Percentiles rank a stretch among this genome's conserved stretches.
Evolutionary conservation across 106 monocot genomes (phyloP).

Genomic region (Acorus calamus): DNA sequence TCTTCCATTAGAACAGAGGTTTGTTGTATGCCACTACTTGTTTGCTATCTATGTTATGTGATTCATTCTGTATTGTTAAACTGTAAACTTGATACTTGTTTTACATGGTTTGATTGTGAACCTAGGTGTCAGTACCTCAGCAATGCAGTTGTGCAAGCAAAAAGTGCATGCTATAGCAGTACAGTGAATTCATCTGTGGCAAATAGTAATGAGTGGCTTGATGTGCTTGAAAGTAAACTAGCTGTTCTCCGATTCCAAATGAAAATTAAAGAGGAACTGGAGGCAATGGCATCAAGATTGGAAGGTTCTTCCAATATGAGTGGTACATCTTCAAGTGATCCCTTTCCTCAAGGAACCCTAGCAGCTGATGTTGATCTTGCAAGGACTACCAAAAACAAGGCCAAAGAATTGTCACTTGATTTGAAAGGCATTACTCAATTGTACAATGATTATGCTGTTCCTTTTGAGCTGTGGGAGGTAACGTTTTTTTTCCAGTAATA

Average conservation of each 20-base stretch:
- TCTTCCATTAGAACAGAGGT: constrained; percentile 84
- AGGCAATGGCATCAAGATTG: constrained; percentile 37
- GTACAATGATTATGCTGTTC: constrained; percentile 97
- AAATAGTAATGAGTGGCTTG: constrained; percentile 53
- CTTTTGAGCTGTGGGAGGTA: constrained; percentile 98
- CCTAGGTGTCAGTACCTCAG: constrained; percentile 82
- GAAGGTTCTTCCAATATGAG: constrained; percentile 21
- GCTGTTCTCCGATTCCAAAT: constrained; percentile 84
- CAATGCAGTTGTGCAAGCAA: constrained; percentile 91
- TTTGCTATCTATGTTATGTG: neutral
- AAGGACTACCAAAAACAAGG: constrained; percentile 55
- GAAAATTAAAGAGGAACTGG: constrained; percentile 81
- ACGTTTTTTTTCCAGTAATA: neutral
- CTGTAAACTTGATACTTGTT: neutral
- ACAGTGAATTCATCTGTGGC: constrained; percentile 19
- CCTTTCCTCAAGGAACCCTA: constrained; percentile 23
- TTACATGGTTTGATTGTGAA: constrained; percentile 11
- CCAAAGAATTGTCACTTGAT: constrained; percentile 62
- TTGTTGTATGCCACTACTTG: neutral
- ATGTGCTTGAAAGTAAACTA: constrained; percentile 92
- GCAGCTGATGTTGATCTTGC: constrained; percentile 31
- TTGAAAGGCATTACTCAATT: constrained; percentile 93
- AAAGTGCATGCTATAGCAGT: constrained; percentile 45
- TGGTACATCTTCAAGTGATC: constrained; percentile 24
- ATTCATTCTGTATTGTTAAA: neutral